Percentiles rank a stretch among this genome's conserved stretches.
These are phyloP conservation scores for Ustilago vetiveriae DNA, from an alignment of 1,284 basidiomycete species.

Conservation along the genomic window DNA sequence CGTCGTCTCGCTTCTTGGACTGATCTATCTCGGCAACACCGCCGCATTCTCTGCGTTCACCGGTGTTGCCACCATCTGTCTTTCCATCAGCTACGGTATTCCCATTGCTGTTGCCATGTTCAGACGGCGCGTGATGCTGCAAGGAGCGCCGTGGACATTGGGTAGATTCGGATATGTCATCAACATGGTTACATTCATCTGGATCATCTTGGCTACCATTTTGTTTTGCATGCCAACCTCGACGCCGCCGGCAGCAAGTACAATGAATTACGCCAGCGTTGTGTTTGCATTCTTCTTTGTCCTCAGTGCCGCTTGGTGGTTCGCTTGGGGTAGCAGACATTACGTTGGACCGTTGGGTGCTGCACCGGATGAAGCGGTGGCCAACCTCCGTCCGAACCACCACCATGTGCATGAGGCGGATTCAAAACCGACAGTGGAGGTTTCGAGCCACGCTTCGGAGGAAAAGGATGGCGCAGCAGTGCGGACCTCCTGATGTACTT, in stretches of 20 bases:
- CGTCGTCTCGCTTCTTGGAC: conserved; percentile 68
- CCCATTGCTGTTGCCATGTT: conserved; percentile 68
- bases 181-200: conserved; percentile 68
- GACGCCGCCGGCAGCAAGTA: conserved; percentile 63
- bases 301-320: conserved; percentile 42
- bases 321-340: conserved; percentile 41
- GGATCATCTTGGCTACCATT: conserved; percentile 69
- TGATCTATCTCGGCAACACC: conserved; percentile 60
- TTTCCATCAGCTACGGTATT: conserved; percentile 67
- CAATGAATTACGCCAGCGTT: conserved; percentile 67
- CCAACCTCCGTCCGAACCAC: conserved; percentile 1
- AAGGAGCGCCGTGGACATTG: conserved; percentile 67
- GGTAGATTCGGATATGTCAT: conserved; percentile 67
- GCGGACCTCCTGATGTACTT: not conserved
- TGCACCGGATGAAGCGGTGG: conserved; percentile 19
- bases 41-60: conserved; percentile 59
- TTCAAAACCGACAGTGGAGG: conserved; percentile 18
- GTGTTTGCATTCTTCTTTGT: conserved; percentile 55
- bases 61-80: conserved; percentile 54
- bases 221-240: conserved; percentile 70
- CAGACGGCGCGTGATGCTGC: conserved; percentile 64
- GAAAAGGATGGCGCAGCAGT: conserved; percentile 9
- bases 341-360: conserved; percentile 49
- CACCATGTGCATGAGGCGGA: conserved; percentile 1
- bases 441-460: conserved; percentile 21